Evolutionary conservation across 1,284 basidiomycete species (phyloP), one percentile per base, ranked within the genome.

Genomic region (Puccinia triticina): DNA sequence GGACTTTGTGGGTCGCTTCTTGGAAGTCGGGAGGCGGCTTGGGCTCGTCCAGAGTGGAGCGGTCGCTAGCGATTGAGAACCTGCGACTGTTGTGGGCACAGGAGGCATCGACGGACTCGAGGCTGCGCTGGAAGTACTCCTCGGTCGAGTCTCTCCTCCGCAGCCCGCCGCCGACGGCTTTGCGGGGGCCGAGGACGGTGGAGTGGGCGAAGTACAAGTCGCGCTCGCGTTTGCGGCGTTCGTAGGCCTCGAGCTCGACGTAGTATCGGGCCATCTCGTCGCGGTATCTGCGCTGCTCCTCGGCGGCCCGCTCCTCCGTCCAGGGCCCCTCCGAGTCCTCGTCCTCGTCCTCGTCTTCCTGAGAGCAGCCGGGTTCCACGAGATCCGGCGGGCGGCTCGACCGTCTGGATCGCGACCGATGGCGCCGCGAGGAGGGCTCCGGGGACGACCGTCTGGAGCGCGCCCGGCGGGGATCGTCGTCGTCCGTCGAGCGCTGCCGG

Each of bases 191-290:
- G 5, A 50, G 8, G 48, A 50, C 18, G 48, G 3, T 50, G 48
- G 5, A 18, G n/a, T n/a, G 18, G 48, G 48, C 5, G 16, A 11
- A 3, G 23, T 59, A 59, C 34, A 37, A 43, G 16, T 59, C 37
- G 29, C 76, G 55, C 43, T 77, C 57, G 1, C 59, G 59, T 57
- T 43, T 77, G n/a, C 64, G 66, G 32, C 61, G 55, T 48, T 77
- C 40, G 46, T 77, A 77, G 29, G 50, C 34, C 40, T 46, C 76
- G 48, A 77, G 48, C 50, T 77, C 76, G 14, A 43, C 76, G 46
- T 77, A 48, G 29, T 77, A 77, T 18, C 61, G 40, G 43, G 61
- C 76, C 61, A 77, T 67, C 61, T 77, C 76, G 10, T 34, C 76
- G 46, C 64, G 34, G 18, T 77, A 77, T 8, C 76, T 40, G 48